Evolutionary conservation across 768 basidiomycete genomes (phyloP), one percentile per base, ranked within the genome.

Genomic region (Clitopilus hobsonii): DNA sequence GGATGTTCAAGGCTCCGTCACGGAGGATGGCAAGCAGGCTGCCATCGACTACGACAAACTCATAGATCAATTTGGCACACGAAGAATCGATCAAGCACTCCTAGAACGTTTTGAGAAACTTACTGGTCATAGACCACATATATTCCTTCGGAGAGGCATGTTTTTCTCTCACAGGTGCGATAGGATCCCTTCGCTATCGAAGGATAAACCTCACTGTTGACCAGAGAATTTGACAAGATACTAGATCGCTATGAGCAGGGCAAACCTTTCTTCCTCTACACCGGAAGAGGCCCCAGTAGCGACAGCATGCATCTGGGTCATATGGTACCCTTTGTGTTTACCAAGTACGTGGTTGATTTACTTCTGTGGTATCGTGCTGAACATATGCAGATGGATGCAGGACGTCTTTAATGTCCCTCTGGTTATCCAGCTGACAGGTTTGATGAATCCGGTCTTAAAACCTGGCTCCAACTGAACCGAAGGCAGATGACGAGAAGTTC

Each of bases 271-370:
- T 99, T 91, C 77, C 74, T 99, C 59, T 99, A 99, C 71, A 99
- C 97, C 1, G 97, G 97, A 27, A 84, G 97, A 55, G 97, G 97
- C 10, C 97, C 97, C 18, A 93, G 91, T 60, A 96, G 92, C 64
- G 92, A 92, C 66, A 95, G 93, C 65, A 89, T 98, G 88, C 97
- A 99, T 74, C 74, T 98, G 50, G 97, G 97, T 16, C 97, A 99
- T 68, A 89, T 95, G 88, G 86, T 98, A 51, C 97, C 96, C 0
- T 98, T 99, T 70, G 81, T 89, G 50, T 97, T 99, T 69, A 98
- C 97, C 57, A 95, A 97, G 94, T 96, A 63, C 60, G 87, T 72
- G 5, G 26, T 27, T 47, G 26, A 20, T 18, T 11, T 5, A 8
- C 8, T 22, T 6, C 30, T 38, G 23, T 38, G 26, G 10, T 47